A percentile compares a stretch with the other conserved stretches of the same genome.
Evolutionary conservation across 768 basidiomycete species (phyloP).

Genomic region (Coprinopsis strossmayeri): DNA sequence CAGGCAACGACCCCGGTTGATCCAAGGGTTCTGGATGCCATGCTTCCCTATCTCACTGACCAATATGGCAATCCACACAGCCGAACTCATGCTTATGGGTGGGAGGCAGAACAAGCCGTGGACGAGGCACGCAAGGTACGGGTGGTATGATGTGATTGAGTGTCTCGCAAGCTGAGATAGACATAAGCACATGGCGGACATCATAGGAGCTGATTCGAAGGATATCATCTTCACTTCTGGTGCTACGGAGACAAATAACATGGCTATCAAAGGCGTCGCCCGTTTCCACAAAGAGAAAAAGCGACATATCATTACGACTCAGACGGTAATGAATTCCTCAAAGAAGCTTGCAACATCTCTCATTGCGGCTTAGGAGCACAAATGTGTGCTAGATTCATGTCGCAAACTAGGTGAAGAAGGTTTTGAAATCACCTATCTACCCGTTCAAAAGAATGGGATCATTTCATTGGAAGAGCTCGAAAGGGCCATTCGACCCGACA

Average conservation of each 20-base stretch:
- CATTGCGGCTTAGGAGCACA: constrained; percentile 68
- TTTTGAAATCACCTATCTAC: constrained; percentile 97
- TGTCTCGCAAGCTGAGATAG: background rate
- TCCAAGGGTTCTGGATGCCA: constrained; percentile 92
- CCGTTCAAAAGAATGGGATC: constrained; percentile 82
- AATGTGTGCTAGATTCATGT: constrained; percentile 98
- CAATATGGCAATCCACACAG: constrained; percentile 98
- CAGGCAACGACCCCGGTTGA: constrained; percentile 98
- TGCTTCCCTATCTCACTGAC: constrained; percentile 93
- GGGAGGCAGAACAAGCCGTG: constrained; percentile 95
- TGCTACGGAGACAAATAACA: constrained; percentile 96
- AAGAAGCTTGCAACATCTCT: background rate
- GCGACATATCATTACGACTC: constrained; percentile 88
- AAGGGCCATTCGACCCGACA: constrained; percentile 85
- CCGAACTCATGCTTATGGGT: constrained; percentile 97
- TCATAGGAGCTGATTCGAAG: constrained; percentile 92
- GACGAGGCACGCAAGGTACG: constrained; percentile 83
- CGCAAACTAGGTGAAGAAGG: constrained; percentile 93
- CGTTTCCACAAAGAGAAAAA: constrained; percentile 93
- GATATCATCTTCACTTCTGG: constrained; percentile 98
- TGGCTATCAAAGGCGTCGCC: constrained; percentile 95
- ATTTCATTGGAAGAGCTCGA: constrained; percentile 76
- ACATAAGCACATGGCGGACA: constrained; percentile 73
- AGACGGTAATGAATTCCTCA: constrained; percentile 51
- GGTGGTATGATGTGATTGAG: background rate